A percentile compares a stretch with the other conserved stretches of the same genome.
These are phyloP conservation scores for Cercospora nicotianae DNA, from an alignment of 2,329 filamentous ascomycete genomes.

Conservation along the genomic window DNA sequence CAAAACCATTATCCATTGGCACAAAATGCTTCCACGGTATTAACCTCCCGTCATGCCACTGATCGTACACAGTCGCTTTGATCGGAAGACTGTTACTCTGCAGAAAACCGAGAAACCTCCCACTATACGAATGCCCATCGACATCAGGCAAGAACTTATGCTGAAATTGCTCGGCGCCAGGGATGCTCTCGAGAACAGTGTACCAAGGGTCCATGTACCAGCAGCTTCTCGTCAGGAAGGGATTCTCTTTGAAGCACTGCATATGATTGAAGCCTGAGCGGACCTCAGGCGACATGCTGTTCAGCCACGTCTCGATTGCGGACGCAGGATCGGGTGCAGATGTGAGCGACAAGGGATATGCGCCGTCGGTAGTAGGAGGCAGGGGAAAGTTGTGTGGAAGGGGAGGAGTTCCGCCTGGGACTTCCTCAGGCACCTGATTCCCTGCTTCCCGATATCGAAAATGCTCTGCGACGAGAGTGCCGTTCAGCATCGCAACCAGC, in stretches of 20 bases:
- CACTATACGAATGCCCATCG: constrained; percentile 61
- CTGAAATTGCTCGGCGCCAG: constrained; percentile 46
- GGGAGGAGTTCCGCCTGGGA: background rate
- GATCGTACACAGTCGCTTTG: constrained; percentile 75
- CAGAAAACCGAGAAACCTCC: constrained; percentile 56
- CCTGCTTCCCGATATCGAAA: background rate
- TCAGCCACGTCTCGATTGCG: background rate
- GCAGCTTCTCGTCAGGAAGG: background rate
- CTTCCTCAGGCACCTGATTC: background rate
- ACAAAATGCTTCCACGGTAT: constrained; percentile 79
- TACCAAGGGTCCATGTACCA: background rate
- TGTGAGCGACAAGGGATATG: background rate
- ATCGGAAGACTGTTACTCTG: constrained; percentile 68
- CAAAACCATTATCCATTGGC: constrained; percentile 72
- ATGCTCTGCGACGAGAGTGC: constrained; percentile 41
- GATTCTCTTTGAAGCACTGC: background rate
- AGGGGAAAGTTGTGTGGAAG: background rate
- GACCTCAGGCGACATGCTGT: background rate
- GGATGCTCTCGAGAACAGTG: background rate
- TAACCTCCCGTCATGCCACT: constrained; percentile 73
- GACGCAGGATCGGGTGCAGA: background rate
- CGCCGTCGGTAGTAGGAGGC: background rate
- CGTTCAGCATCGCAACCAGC: constrained; percentile 69
- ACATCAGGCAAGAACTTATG: constrained; percentile 74
- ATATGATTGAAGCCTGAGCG: background rate